Conservation (phyloP, 108 stramenopile species). For the Cyclotella sp. region DNA sequence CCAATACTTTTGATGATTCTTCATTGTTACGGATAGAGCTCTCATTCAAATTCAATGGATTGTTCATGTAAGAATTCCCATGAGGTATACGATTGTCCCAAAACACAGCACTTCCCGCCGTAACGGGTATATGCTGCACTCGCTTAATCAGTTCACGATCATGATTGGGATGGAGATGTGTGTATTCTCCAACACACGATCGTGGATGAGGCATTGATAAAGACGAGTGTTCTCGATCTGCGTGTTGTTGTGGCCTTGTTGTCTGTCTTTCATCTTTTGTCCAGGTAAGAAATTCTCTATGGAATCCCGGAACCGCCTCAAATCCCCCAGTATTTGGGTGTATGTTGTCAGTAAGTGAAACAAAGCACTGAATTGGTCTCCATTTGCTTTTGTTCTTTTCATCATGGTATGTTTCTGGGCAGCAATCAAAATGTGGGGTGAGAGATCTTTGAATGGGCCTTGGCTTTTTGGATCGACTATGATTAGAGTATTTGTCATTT, state of each 20-base stretch:
- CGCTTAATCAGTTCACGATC: conserved; percentile 74
- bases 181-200: conserved; percentile 92
- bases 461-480: conserved; percentile 47
- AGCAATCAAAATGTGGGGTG: conserved; percentile 95
- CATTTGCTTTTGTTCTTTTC: conserved; percentile 67
- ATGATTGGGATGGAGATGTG: conserved; percentile 87
- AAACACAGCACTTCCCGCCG: conserved; percentile 85
- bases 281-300: conserved; percentile 87
- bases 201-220: conserved; percentile 15
- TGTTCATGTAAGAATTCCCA: conserved; percentile 85
- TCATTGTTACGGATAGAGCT: background rate
- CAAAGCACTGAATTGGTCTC: conserved; percentile 94
- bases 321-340: conserved; percentile 89
- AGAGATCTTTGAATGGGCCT: conserved; percentile 84
- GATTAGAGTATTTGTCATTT: background rate
- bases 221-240: background rate
- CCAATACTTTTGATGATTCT: conserved; percentile 1
- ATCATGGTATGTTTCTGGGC: conserved; percentile 76
- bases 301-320: conserved; percentile 92
- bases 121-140: conserved; percentile 80
- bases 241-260: background rate
- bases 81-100: conserved; percentile 95
- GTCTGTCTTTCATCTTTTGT: conserved; percentile 45
- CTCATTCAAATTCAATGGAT: conserved; percentile 14
- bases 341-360: conserved; percentile 82